These are phyloP conservation scores for Neurospora tetraspora DNA, from an alignment of 495 filamentous ascomycete species.

Conservation along the genomic window DNA sequence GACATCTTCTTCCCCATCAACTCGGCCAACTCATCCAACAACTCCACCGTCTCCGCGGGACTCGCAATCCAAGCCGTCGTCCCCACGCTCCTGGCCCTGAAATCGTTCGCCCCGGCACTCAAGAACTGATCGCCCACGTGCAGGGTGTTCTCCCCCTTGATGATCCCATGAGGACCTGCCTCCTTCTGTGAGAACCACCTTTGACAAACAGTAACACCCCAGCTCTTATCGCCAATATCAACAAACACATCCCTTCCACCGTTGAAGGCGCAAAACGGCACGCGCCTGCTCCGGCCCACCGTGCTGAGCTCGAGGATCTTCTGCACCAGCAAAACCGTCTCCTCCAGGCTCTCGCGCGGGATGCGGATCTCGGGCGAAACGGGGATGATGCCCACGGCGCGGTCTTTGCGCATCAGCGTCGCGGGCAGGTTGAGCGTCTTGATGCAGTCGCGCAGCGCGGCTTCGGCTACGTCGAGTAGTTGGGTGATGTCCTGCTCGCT, in stretches of 20 bases:
- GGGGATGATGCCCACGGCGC: constrained; percentile 86
- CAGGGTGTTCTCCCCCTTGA: constrained; percentile 48
- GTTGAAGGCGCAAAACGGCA: constrained; percentile 98
- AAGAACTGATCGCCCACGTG: constrained; percentile 96
- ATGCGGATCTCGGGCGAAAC: constrained; percentile 48
- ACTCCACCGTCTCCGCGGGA: constrained; percentile 76
- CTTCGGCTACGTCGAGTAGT: constrained; percentile 80
- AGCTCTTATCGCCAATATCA: constrained; percentile 95
- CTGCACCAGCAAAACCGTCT: constrained; percentile 89
- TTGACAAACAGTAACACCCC: constrained; percentile 87
- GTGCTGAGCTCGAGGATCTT: constrained; percentile 78
- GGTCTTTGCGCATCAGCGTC: constrained; percentile 73
- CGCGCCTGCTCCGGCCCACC: constrained; percentile 29
- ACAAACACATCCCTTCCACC: constrained; percentile 96
- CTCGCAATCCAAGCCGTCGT: constrained; percentile 84
- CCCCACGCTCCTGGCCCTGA: constrained; percentile 65
- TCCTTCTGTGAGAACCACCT: constrained; percentile 71
- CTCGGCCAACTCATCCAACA: constrained; percentile 71
- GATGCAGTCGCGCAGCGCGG: constrained; percentile 68
- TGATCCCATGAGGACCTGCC: constrained; percentile 13
- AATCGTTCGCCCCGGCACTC: constrained; percentile 91
- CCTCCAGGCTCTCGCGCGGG: constrained; percentile 80
- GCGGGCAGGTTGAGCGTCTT: constrained; percentile 67
- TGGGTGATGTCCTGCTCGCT: constrained; percentile 61
- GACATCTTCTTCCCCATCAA: constrained; percentile 41